Percentiles rank a stretch among this genome's conserved stretches.
Evolutionary conservation across 208 protist species (phyloP).

Genomic region (Tetramitus jugosus): DNA sequence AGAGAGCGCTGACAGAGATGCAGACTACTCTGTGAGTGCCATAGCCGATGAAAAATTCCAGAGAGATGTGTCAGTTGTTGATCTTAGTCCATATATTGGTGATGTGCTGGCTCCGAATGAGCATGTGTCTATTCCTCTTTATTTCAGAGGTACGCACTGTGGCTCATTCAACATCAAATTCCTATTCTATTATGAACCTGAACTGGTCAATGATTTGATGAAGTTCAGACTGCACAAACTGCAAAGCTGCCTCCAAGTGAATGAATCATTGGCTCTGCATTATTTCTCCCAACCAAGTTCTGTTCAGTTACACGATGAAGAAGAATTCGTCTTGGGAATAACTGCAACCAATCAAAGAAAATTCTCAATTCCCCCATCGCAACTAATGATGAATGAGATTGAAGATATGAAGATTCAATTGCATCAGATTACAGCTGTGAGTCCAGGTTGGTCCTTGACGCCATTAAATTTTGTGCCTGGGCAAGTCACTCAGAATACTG

Average conservation of each 20-base stretch:
- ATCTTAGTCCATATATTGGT: background rate
- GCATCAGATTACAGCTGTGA: background rate
- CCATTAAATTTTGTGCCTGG: background rate
- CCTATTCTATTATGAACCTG: slow-evolving; percentile 20
- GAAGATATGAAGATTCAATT: background rate
- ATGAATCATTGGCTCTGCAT: background rate
- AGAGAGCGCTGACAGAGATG: background rate
- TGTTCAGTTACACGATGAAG: no score
- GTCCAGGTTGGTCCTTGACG: background rate
- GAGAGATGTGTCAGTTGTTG: background rate
- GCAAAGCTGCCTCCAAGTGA: background rate
- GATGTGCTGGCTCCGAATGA: background rate
- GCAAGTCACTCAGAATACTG: background rate
- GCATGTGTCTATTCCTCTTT: background rate
- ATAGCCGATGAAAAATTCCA: background rate
- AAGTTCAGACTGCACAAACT: background rate
- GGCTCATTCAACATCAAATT: background rate
- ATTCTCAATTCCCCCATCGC: no score
- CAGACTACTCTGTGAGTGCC: background rate
- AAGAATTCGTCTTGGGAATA: background rate
- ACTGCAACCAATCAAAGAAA: no score
- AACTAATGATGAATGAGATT: background rate
- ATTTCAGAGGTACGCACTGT: background rate
- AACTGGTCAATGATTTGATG: background rate
- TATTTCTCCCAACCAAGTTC: background rate